Evolutionary conservation across 768 basidiomycete species (phyloP).

Genomic region (Boletus sp.): DNA sequence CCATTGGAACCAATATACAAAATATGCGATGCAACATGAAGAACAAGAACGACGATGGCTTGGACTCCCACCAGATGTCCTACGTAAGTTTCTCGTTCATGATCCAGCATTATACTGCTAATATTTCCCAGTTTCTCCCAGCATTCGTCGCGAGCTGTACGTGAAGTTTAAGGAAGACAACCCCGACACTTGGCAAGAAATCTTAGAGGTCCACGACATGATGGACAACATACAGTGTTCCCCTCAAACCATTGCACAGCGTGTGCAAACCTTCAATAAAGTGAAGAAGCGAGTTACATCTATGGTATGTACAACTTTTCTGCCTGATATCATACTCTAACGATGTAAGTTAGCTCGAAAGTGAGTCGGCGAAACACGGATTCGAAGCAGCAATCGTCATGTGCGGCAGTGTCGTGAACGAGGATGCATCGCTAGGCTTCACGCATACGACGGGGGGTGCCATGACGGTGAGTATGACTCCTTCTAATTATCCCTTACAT

Average conservation of each 20-base stretch:
- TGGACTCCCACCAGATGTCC: background rate
- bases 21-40: background rate
- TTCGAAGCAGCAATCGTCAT: slow-evolving; percentile 4
- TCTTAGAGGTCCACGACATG: no score
- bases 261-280: no score
- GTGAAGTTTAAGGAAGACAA: no score
- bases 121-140: no score
- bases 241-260: no score
- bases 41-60: slow-evolving; percentile 1
- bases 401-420: background rate
- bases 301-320: no score
- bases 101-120: no score
- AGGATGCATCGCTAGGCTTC: slow-evolving; percentile 1
- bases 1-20: slow-evolving; percentile 6
- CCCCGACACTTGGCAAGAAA: no score
- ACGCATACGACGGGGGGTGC: background rate
- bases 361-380: background rate
- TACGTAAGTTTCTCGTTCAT: slow-evolving; percentile 2
- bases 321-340: no score
- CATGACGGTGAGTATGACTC: background rate
- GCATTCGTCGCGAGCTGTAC: no score
- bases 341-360: background rate
- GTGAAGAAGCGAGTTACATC: no score
- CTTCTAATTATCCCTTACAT: background rate
- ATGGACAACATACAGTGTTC: no score